Percentiles rank a stretch among this genome's conserved stretches.
Conservation (phyloP, 805 yeast genomes). For the Suhomyces sp. region DNA sequence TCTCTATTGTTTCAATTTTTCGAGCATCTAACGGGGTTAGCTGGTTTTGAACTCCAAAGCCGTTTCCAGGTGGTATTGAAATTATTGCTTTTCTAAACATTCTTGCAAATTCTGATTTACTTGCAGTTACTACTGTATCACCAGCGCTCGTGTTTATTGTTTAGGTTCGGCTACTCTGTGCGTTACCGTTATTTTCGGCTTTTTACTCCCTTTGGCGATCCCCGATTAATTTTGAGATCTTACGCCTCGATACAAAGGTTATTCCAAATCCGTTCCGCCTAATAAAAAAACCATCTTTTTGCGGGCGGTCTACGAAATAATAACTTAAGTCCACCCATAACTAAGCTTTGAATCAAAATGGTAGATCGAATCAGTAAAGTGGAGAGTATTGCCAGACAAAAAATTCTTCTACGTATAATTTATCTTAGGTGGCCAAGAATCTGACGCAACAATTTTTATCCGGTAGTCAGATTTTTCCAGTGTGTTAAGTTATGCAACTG, state of each 20-base stretch:
- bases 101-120: neutral
- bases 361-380: too few species aligned
- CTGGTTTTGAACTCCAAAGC: neutral
- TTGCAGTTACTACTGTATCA: neutral
- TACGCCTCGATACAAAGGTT: neutral
- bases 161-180: neutral
- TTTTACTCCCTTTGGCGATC: neutral
- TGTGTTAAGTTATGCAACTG: neutral
- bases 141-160: neutral
- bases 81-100: neutral
- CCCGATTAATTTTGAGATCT: neutral
- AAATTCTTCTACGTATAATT: neutral
- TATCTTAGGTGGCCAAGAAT: neutral
- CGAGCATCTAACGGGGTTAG: neutral
- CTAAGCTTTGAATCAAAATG: neutral
- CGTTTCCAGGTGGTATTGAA: neutral
- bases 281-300: neutral
- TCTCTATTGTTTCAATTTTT: neutral
- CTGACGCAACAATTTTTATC: neutral
- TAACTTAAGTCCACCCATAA: neutral
- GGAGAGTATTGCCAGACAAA: neutral
- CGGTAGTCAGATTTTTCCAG: neutral
- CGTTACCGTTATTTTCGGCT: neutral
- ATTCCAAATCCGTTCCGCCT: neutral
- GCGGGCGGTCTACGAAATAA: neutral